Evolutionary conservation across 768 basidiomycete genomes (phyloP).

Genomic region (Macrocybe gigantea): DNA sequence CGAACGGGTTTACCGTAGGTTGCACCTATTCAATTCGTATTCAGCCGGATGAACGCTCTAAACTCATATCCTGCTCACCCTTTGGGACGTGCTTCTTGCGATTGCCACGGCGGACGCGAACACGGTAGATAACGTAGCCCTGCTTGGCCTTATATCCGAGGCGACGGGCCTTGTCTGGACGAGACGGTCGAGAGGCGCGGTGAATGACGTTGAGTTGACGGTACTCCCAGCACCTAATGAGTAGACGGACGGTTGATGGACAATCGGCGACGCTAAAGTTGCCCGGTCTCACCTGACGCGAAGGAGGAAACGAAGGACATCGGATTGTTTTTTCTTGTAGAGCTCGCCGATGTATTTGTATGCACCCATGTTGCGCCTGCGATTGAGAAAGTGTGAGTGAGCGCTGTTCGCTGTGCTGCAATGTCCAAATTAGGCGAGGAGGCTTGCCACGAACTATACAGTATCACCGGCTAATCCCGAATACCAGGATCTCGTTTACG

Average conservation of each 20-base stretch:
- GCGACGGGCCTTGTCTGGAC: conserved; percentile 98
- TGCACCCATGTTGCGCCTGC: conserved; percentile 67
- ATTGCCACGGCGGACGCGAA: conserved; percentile 97
- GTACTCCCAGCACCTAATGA: conserved; percentile 90
- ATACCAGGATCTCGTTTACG: too few relatives aligned
- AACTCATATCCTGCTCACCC: conserved; percentile 45
- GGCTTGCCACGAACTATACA: too few relatives aligned
- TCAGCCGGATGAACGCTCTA: background rate
- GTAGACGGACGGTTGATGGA: too few relatives aligned
- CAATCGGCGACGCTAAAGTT: too few relatives aligned
- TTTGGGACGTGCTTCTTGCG: conserved; percentile 98
- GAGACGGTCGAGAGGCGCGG: conserved; percentile 95
- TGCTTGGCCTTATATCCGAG: conserved; percentile 99
- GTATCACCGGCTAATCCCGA: too few relatives aligned
- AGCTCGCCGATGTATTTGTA: conserved; percentile 97
- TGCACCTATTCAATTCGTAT: conserved; percentile 53
- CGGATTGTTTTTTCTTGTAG: conserved; percentile 98
- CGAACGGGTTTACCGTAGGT: conserved; percentile 99
- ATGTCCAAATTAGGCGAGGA: too few relatives aligned
- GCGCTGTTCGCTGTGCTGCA: too few relatives aligned
- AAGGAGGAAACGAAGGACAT: conserved; percentile 95
- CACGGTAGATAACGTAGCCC: conserved; percentile 96
- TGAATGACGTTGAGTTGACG: conserved; percentile 98
- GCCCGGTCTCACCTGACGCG: conserved; percentile 76
- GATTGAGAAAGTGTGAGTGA: too few relatives aligned